Evolutionary conservation across 148 eudicot genomes (phyloP).

Genomic region (Rhododendron ovatum): DNA sequence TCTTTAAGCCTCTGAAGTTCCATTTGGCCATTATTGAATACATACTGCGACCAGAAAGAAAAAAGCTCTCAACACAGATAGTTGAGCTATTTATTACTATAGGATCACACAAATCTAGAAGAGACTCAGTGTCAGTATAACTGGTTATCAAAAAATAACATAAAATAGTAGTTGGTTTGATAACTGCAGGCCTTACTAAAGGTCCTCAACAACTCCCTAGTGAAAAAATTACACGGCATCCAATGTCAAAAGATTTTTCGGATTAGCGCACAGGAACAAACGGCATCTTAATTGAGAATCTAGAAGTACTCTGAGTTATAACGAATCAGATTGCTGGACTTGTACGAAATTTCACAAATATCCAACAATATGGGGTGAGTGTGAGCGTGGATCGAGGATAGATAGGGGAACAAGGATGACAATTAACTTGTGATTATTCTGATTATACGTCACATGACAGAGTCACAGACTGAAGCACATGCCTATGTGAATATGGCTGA

Average conservation of each 20-base stretch:
- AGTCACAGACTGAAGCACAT: neutral
- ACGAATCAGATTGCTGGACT: neutral
- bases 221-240: neutral
- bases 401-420: neutral
- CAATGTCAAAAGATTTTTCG: neutral
- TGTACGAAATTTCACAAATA: neutral
- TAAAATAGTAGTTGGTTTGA: neutral
- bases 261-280: neutral
- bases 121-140: neutral
- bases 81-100: slow-evolving; percentile 1
- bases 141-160: neutral
- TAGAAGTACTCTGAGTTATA: neutral
- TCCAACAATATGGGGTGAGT: neutral
- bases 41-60: slow-evolving; percentile 57
- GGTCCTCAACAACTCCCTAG: neutral
- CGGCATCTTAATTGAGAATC: neutral
- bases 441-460: neutral
- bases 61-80: slow-evolving; percentile 1
- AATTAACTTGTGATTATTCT: neutral
- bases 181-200: neutral
- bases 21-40: slow-evolving; percentile 87
- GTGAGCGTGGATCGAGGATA: neutral
- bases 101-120: neutral
- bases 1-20: slow-evolving; percentile 83
- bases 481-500: neutral